Percentiles rank a stretch among this genome's conserved stretches.
Conservation (phyloP, 495 filamentous ascomycete species). For the Penicillium diatomitis region DNA sequence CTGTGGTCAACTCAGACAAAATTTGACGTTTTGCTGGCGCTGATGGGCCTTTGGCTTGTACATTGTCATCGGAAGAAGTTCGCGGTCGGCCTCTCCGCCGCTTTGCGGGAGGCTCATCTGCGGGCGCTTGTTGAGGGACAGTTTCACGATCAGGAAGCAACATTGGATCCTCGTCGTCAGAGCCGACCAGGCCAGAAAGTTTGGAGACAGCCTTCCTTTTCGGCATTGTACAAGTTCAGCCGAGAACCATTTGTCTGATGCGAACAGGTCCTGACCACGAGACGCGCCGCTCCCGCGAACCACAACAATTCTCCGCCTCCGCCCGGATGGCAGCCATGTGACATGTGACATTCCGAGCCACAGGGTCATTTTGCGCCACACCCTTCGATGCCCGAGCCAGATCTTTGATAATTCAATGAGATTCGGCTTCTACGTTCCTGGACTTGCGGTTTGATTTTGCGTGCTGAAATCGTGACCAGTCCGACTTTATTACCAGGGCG, state of each 20-base stretch:
- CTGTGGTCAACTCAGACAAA: conserved; percentile 15
- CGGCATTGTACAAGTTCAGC: conserved; percentile 34
- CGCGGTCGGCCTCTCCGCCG: conserved; percentile 34
- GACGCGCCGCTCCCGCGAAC: not conserved
- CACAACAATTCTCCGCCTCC: conserved; percentile 18
- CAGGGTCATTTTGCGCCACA: conserved; percentile 23
- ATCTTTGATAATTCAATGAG: conserved; percentile 11
- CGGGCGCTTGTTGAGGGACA: conserved; percentile 16
- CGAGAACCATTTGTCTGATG: not conserved
- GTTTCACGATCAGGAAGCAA: conserved; percentile 15
- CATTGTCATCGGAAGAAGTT: conserved; percentile 16
- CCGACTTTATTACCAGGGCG: no score
- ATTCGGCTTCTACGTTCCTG: conserved; percentile 1
- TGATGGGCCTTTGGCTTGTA: conserved; percentile 12
- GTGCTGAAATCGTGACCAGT: not conserved
- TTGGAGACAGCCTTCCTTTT: conserved; percentile 44
- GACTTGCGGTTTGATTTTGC: conserved; percentile 1
- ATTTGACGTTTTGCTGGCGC: conserved; percentile 11
- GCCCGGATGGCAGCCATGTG: conserved; percentile 5
- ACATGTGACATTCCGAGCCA: conserved; percentile 28
- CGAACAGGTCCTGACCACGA: not conserved
- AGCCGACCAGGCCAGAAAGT: conserved; percentile 55
- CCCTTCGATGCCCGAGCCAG: conserved; percentile 16
- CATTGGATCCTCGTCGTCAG: conserved; percentile 56
- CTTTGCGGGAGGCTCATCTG: conserved; percentile 31